phyloP scores from a whole-genome alignment of 1,284 basidiomycete genomes.

The Caloboletus firmus region DNA sequence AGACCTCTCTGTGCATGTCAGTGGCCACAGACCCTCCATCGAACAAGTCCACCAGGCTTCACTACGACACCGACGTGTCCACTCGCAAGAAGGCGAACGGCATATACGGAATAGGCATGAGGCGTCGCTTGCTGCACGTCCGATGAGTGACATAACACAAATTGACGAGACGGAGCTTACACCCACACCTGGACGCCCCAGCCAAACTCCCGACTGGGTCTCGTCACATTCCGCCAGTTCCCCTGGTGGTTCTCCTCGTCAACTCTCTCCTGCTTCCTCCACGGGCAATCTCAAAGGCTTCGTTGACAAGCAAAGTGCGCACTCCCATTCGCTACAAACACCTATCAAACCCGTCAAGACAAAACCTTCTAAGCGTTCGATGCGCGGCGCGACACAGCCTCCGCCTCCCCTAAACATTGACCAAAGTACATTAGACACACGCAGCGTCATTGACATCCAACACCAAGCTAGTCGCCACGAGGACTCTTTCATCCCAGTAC shows the following conservation, averaged over 20 bases:
- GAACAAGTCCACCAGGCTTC: conserved; percentile 23
- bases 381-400: conserved; percentile 32
- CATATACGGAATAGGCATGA: conserved; percentile 33
- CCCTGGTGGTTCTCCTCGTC: conserved; percentile 21
- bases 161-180: conserved; percentile 32
- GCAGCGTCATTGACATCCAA: conserved; percentile 11
- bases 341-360: conserved; percentile 6
- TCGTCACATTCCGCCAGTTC: conserved; percentile 19
- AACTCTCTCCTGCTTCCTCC: conserved; percentile 40
- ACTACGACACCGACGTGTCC: conserved; percentile 30
- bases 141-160: conserved; percentile 22
- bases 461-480: conserved; percentile 24
- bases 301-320: conserved; percentile 21
- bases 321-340: conserved; percentile 1
- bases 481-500: conserved; percentile 7
- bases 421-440: conserved; percentile 8
- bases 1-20: conserved; percentile 13
- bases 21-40: conserved; percentile 9
- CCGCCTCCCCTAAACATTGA: conserved; percentile 29
- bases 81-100: conserved; percentile 32
- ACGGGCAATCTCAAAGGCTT: conserved; percentile 41
- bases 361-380: conserved; percentile 29
- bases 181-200: conserved; percentile 25
- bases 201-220: conserved; percentile 24
- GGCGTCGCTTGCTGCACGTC: conserved; percentile 36